phyloP scores from a whole-genome alignment of 2,329 filamentous ascomycete genomes.

The Claviceps cyperi region DNA sequence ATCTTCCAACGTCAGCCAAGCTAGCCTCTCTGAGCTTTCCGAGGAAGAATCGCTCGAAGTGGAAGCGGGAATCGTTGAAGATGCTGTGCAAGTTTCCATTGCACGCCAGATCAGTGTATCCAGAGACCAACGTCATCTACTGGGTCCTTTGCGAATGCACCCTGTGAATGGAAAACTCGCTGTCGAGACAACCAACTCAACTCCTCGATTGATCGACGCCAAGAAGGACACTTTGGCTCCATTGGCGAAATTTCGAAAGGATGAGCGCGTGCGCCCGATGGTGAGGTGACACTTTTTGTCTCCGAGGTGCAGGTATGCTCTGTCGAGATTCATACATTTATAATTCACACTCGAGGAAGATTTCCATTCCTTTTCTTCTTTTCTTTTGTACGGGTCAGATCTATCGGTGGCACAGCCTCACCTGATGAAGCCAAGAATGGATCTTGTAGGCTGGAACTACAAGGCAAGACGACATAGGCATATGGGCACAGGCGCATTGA shows the following conservation, averaged over 20 bases:
- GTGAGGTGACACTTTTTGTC: conserved; percentile 22
- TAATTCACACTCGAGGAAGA: background rate
- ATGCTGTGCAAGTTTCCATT: conserved; percentile 51
- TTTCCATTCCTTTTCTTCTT: background rate
- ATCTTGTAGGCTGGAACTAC: background rate
- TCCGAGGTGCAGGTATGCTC: too few species aligned
- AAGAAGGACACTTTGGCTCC: conserved; percentile 16
- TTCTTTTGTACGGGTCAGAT: background rate
- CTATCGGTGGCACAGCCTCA: too few species aligned
- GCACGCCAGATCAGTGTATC: conserved; percentile 54
- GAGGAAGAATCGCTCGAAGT: conserved; percentile 8
- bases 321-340: background rate
- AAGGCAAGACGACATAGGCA: background rate
- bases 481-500: background rate
- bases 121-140: conserved; percentile 42
- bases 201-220: conserved; percentile 31
- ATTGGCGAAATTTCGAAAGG: conserved; percentile 30
- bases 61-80: conserved; percentile 25
- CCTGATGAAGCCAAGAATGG: background rate
- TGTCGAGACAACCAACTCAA: conserved; percentile 25
- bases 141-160: conserved; percentile 35
- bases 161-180: conserved; percentile 10
- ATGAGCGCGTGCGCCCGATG: conserved; percentile 36
- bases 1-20: background rate
- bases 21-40: background rate